A percentile compares a stretch with the other conserved stretches of the same genome.
Evolutionary conservation across 805 yeast genomes (phyloP).

Genomic region (Kluyveromyces starmeri): DNA sequence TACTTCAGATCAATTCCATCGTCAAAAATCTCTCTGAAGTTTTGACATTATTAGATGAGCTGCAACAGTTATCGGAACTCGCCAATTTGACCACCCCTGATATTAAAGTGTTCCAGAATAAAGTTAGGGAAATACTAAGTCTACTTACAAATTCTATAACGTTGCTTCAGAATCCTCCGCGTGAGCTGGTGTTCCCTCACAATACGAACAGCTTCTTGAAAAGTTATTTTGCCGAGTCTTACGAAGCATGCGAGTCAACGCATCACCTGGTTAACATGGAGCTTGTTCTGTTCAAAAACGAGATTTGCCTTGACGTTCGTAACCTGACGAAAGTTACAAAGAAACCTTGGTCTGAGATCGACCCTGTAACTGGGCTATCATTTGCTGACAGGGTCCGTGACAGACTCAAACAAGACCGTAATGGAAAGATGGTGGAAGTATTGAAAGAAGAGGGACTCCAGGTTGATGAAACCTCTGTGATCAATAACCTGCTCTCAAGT

Average conservation of each 20-base stretch:
- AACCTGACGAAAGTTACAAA: constrained; percentile 41
- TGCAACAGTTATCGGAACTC: constrained; percentile 22
- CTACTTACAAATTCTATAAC: constrained; percentile 18
- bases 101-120: constrained; percentile 22
- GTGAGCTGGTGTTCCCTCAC: constrained; percentile 48
- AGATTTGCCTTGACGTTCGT: constrained; percentile 51
- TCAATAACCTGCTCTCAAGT: constrained; percentile 30
- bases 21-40: constrained; percentile 18
- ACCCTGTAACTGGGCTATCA: constrained; percentile 38
- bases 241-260: constrained; percentile 21
- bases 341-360: constrained; percentile 55
- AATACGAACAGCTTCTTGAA: constrained; percentile 41
- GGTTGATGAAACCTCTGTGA: constrained; percentile 24
- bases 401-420: constrained; percentile 40
- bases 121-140: constrained; percentile 15
- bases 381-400: constrained; percentile 51
- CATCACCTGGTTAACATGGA: constrained; percentile 43
- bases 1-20: constrained; percentile 30
- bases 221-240: constrained; percentile 32
- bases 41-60: constrained; percentile 32
- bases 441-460: constrained; percentile 32
- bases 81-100: constrained; percentile 25
- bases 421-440: constrained; percentile 31
- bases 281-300: constrained; percentile 50
- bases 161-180: constrained; percentile 42